These are phyloP conservation scores for Penicillium sp. DNA, from an alignment of 2,329 filamentous ascomycete genomes.

Conservation along the genomic window DNA sequence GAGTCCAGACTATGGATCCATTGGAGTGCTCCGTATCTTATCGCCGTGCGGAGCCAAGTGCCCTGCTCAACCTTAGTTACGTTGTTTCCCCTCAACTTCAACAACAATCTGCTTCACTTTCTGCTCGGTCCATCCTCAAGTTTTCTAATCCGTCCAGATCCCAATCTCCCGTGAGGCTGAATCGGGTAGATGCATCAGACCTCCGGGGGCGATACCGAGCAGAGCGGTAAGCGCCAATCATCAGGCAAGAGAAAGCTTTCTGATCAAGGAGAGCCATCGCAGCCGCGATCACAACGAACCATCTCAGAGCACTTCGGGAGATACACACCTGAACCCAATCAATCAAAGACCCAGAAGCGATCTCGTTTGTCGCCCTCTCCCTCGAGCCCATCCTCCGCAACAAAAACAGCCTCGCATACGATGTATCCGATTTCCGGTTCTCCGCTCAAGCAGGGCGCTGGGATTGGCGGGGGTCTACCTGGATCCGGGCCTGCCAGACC, in stretches of 20 bases:
- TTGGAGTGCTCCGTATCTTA: constrained; percentile 25
- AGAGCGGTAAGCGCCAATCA: constrained; percentile 44
- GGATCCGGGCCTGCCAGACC: constrained; percentile 31
- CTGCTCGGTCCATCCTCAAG: constrained; percentile 14
- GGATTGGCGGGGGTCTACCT: constrained; percentile 47
- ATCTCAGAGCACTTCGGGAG: constrained; percentile 45
- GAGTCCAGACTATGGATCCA: neutral
- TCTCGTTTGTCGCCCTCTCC: constrained; percentile 33
- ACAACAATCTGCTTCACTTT: neutral
- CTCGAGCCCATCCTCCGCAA: constrained; percentile 16
- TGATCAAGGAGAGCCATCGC: constrained; percentile 34
- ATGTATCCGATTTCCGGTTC: constrained; percentile 54
- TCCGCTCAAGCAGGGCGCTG: constrained; percentile 36
- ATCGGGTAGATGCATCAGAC: constrained; percentile 45
- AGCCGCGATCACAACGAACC: constrained; percentile 40
- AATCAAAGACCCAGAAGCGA: constrained; percentile 43
- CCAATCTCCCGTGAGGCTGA: constrained; percentile 26
- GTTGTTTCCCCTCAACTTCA: constrained; percentile 22
- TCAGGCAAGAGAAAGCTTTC: constrained; percentile 42
- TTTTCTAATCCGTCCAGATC: neutral
- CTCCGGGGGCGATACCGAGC: constrained; percentile 37
- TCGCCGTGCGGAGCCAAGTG: constrained; percentile 24
- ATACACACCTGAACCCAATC: constrained; percentile 21
- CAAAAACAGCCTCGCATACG: constrained; percentile 34
- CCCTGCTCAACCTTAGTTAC: constrained; percentile 15